Conservation (phyloP, 768 basidiomycete species). For the Lactarius tabidus region DNA sequence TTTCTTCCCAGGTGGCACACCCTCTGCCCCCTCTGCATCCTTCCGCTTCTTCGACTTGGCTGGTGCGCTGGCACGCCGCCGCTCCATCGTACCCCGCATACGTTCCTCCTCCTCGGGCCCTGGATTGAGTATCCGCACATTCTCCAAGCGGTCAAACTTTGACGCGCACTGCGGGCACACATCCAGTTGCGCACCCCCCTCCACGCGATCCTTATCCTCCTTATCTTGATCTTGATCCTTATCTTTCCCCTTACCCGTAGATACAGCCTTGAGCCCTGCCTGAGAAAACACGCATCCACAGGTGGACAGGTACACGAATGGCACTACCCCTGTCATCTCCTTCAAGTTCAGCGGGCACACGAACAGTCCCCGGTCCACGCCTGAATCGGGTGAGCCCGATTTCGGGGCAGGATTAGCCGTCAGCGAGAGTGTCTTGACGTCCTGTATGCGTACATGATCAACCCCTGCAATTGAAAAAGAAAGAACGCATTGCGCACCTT, state of each 20-base stretch:
- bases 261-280: constrained; percentile 69
- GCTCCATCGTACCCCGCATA: constrained; percentile 54
- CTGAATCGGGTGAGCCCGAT: constrained; percentile 37
- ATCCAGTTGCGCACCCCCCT: constrained; percentile 39
- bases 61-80: constrained; percentile 51
- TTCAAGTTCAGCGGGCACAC: constrained; percentile 89
- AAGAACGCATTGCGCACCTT: constrained; percentile 56
- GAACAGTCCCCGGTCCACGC: constrained; percentile 59
- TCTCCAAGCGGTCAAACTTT: constrained; percentile 55
- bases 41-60: constrained; percentile 67
- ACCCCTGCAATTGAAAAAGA: background rate
- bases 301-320: constrained; percentile 80
- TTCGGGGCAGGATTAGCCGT: constrained; percentile 61
- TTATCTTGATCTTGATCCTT: constrained; percentile 34
- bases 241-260: constrained; percentile 33
- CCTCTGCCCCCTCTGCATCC: constrained; percentile 34
- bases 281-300: constrained; percentile 94
- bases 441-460: constrained; percentile 42
- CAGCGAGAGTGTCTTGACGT: constrained; percentile 79
- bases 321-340: constrained; percentile 90
- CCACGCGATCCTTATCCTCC: constrained; percentile 24
- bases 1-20: constrained; percentile 29
- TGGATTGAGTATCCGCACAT: constrained; percentile 68
- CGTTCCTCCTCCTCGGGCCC: constrained; percentile 57
- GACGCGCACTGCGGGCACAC: constrained; percentile 75